Percentiles rank a stretch among this genome's conserved stretches.
Evolutionary conservation across 78 protist species (phyloP).

Genomic region (Pigoraptor vietnamica): DNA sequence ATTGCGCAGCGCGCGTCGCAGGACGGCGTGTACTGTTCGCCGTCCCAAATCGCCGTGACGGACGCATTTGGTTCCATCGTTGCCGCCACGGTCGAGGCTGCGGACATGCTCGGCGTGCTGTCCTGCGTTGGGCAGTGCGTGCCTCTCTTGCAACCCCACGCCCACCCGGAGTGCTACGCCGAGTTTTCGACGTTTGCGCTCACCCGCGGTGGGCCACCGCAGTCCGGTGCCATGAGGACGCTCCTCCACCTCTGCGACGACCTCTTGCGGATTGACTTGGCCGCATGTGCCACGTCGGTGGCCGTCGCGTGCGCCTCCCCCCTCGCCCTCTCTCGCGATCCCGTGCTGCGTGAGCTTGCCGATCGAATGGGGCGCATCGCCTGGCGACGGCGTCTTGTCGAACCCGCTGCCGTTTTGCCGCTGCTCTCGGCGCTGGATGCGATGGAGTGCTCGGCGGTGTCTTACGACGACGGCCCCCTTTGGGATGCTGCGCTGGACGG

Average conservation of each 20-base stretch:
- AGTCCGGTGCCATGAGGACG: background rate
- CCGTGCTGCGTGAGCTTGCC: background rate
- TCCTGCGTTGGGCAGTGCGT: background rate
- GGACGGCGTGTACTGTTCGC: too few relatives aligned
- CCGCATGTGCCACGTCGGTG: background rate
- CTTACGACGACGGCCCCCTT: background rate
- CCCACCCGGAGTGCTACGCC: background rate
- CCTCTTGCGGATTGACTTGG: background rate
- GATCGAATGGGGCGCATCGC: background rate
- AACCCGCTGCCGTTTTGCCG: background rate
- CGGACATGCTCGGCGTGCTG: background rate
- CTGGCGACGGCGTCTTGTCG: background rate
- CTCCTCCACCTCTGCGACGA: background rate
- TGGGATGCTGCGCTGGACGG: background rate
- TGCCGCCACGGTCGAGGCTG: background rate
- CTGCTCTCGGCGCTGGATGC: background rate
- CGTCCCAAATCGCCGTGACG: background rate
- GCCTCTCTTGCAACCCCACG: background rate
- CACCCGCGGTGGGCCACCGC: background rate
- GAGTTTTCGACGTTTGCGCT: background rate
- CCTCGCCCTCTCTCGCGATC: too few relatives aligned
- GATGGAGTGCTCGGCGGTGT: background rate
- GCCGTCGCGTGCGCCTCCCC: background rate
- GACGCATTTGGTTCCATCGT: background rate
- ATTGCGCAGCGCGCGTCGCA: too few relatives aligned